Conservation (phyloP, 495 filamentous ascomycete genomes). For the Aspergillus haitiensis region DNA sequence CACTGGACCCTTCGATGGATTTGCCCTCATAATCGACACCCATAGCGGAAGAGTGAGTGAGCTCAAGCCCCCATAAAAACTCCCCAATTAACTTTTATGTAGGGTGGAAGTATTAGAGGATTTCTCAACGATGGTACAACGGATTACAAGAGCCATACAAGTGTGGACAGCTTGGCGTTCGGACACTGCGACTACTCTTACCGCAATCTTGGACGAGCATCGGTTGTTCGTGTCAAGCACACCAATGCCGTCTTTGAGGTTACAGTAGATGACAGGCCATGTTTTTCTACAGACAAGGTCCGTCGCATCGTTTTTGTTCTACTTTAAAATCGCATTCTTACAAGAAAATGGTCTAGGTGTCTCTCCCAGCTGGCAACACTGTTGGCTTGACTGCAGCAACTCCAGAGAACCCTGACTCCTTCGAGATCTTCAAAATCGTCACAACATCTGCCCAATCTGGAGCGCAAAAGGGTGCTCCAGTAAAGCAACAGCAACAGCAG, state of each 20-base stretch:
- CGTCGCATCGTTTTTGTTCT: constrained; percentile 10
- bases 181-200: constrained; percentile 90
- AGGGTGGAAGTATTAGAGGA: constrained; percentile 79
- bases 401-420: constrained; percentile 88
- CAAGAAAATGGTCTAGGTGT: constrained; percentile 46
- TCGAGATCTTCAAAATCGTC: constrained; percentile 87
- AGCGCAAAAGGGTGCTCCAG: constrained; percentile 9
- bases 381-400: constrained; percentile 87
- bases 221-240: constrained; percentile 71
- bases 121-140: constrained; percentile 90
- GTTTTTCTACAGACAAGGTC: constrained; percentile 80
- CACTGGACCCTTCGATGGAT: constrained; percentile 76
- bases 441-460: constrained; percentile 51
- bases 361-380: constrained; percentile 75
- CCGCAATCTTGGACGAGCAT: constrained; percentile 84
- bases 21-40: constrained; percentile 83
- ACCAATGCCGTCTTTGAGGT: constrained; percentile 65
- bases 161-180: constrained; percentile 84
- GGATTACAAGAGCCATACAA: constrained; percentile 76
- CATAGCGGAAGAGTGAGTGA: constrained; percentile 68
- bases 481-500: constrained; percentile 28
- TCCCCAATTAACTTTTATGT: constrained; percentile 18
- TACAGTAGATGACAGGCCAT: constrained; percentile 74
- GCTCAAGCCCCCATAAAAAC: not conserved
- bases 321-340: not conserved